Base-by-base conservation (phyloP, 1,284 basidiomycete genomes). In the Pseudozyma flocculosa region DNA sequence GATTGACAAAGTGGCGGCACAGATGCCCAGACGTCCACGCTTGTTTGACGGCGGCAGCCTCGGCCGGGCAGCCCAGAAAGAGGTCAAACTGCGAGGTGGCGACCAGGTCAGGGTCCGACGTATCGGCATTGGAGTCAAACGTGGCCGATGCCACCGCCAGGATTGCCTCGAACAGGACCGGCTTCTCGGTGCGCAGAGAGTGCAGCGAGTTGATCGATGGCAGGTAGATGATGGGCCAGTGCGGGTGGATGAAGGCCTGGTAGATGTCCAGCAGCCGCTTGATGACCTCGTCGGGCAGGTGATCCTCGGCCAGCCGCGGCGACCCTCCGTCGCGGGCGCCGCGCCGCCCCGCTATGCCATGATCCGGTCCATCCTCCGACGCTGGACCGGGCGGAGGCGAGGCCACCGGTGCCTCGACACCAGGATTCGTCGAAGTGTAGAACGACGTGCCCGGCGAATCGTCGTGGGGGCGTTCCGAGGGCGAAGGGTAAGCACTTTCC, bases 151-250 rank as follows among this genome's bases (percentile, higher is more conserved):
- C 57, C 2, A 64, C 58, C 17, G 57, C 59, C 9, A 69, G 48
- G 39, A 69, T 55, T 40, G 62, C 66, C 32, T 69, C 57, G 29
- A 64, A 69, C 2, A 69, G 48, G 23, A 66, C 48, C 19, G 66
- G 66, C 24, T 55, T 44, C 11, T 50, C 39, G 7, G 44, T 43
- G 29, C 47, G 51, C 41, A 69, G 60, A 30, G 54, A 53, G 19
- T 57, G 58, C 3, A 69, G 58, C 32, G 62, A 61, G 11, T 54
- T 46, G 45, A 69, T 30, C n/a, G 63, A 56, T 2, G 66, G 66
- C 8, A 64, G 50, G 23, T 69, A 69, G 52, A 69, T 45, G 53
- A 69, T 59, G 30, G 66, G 66, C 66, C 66, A 69, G 26, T 65
- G 66, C 19, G 66, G 61, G 45, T 69, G 66, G 10, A 66, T 50